A percentile compares a stretch with the other conserved stretches of the same genome.
phyloP scores from a whole-genome alignment of 768 basidiomycete species.

The Lyophyllum decastes region DNA sequence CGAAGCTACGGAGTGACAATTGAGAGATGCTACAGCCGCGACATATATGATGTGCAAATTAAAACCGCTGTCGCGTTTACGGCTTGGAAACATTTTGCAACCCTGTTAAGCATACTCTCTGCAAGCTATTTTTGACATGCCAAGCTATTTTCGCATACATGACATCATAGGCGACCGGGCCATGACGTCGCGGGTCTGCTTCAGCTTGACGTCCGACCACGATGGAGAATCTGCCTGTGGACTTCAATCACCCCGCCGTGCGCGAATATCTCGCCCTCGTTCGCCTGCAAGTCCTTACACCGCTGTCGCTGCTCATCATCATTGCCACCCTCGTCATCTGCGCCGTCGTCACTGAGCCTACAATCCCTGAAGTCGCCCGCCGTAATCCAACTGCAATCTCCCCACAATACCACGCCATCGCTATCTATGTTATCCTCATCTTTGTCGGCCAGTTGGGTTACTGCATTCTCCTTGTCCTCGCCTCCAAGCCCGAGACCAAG shows the following conservation, averaged over 20 bases:
- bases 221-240: slow-evolving; percentile 62
- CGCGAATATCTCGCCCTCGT: slow-evolving; percentile 68
- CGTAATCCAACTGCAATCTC: slow-evolving; percentile 71
- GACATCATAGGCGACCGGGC: not conserved
- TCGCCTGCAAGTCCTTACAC: slow-evolving; percentile 84
- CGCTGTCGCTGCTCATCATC: slow-evolving; percentile 80
- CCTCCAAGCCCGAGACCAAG: slow-evolving; percentile 79
- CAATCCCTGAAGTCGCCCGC: slow-evolving; percentile 43
- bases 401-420: slow-evolving; percentile 59
- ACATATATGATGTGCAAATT: no score
- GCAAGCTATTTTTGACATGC: no score
- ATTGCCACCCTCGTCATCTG: slow-evolving; percentile 75
- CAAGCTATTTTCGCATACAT: no score
- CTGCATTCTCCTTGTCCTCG: slow-evolving; percentile 74
- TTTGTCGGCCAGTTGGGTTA: slow-evolving; percentile 78
- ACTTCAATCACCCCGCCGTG: slow-evolving; percentile 60
- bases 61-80: no score
- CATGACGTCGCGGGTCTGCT: not conserved
- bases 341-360: slow-evolving; percentile 63
- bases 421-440: slow-evolving; percentile 59
- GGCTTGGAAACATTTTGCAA: no score
- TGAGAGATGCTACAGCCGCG: no score
- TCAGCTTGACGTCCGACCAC: not conserved
- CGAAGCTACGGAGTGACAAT: no score
- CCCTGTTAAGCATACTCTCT: no score